Base-by-base conservation (phyloP, 2,329 filamentous ascomycete genomes). In the Phaeophleospora eucalypticola region DNA sequence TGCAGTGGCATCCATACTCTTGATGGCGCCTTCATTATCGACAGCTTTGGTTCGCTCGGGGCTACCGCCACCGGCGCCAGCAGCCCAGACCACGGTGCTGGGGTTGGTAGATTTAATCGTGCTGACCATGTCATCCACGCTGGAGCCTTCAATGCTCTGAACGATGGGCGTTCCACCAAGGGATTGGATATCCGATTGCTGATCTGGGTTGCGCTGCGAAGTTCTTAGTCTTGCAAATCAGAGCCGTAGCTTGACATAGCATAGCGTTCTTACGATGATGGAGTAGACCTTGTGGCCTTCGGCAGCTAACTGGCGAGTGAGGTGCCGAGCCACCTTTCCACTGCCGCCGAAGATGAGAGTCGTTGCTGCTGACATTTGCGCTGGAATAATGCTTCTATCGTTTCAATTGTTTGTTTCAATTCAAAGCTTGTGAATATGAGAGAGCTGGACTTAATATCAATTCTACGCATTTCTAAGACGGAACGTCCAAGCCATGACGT, bases 1-100 rank as follows among this genome's bases (percentile, higher is more conserved):
- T 16, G 78, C 75, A 0, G 81, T 74, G 4, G 82, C 81, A 41
- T 76, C 73, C 67, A 84, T 78, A 61, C 82, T 81, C 61, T 80
- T 72, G 36, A 76, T 75, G 8, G 81, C 82, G 2, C 82, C 83
- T 58, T 86, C 81, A 34, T 77, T 72, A 64, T 85, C 82, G 43
- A 85, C 74, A 39, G 73, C 72, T 57, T 73, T 74, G 1, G 80
- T 84, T 58, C 79, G 62, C 14, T 79, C 74, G 0, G 79, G 63
- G 1, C 72, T 77, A 38, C 64, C 57, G 52, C 56, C 48, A 46
- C 68, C 45, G 49, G 64, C 51, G 51, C 61, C 48, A 45, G 65
- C 52, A 53, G 63, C 48, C 63, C 63, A 66, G 52, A 65, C 52
- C 14, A 66, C 50, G 33, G 58, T 57, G 41, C 45, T 57, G 68